phyloP scores from a whole-genome alignment of 176 grass and related monocot species.

The Carex cristatella region DNA sequence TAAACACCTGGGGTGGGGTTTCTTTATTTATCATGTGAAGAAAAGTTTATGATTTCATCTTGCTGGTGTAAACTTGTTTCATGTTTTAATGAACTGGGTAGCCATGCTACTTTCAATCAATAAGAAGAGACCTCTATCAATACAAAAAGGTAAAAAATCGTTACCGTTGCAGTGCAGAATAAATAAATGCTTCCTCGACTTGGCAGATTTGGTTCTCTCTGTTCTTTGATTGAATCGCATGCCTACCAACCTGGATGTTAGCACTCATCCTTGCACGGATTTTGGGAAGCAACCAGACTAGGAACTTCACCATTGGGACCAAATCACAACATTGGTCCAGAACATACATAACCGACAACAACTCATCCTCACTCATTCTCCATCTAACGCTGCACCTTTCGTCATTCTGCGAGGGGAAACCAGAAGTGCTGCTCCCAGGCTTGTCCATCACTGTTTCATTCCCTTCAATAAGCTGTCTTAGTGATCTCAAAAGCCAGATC shows the following conservation, averaged over 20 bases:
- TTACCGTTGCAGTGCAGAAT: conserved; percentile 89
- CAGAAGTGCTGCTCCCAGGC: conserved; percentile 47
- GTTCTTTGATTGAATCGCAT: conserved; percentile 45
- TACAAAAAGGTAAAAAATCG: neutral
- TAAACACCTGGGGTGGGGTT: neutral
- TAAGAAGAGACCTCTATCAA: neutral
- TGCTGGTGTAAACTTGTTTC: neutral
- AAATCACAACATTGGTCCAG: conserved; percentile 91
- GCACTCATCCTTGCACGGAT: conserved; percentile 47
- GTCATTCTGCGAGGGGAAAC: conserved; percentile 38
- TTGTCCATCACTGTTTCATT: conserved; percentile 61
- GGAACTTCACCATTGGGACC: conserved; percentile 59
- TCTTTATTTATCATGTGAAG: neutral
- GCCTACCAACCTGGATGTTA: conserved; percentile 47
- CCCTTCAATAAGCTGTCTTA: conserved; percentile 82
- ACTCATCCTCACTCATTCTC: conserved; percentile 80
- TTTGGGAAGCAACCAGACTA: conserved; percentile 80
- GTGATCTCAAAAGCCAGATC: conserved; percentile 80
- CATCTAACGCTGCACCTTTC: conserved; percentile 53
- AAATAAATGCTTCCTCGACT: conserved; percentile 78
- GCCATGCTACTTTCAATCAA: neutral
- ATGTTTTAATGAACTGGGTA: neutral
- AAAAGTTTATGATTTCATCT: neutral
- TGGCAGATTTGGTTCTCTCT: conserved; percentile 90
- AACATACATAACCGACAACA: conserved; percentile 78